These are phyloP conservation scores for Perkinsus olseni DNA, from an alignment of 169 alveolate genomes.

Conservation along the genomic window DNA sequence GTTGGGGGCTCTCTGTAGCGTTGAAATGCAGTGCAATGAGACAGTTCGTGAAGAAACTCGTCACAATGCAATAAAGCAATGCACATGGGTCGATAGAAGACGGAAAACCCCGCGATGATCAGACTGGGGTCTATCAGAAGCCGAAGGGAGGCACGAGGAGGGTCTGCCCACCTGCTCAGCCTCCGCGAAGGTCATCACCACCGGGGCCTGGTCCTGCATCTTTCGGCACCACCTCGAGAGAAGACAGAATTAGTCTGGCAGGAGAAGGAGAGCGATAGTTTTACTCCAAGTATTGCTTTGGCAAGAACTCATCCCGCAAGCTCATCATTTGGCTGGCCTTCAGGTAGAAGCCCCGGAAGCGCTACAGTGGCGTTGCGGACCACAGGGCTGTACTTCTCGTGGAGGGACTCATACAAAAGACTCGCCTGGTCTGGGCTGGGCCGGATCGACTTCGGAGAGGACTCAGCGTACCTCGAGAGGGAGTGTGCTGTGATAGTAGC, in stretches of 20 bases:
- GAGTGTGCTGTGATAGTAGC: background rate
- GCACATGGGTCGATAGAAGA: too few species aligned
- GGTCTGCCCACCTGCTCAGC: background rate
- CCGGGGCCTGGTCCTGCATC: background rate
- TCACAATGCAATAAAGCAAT: too few species aligned
- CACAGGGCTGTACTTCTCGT: background rate
- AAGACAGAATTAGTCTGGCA: background rate
- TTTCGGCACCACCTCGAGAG: background rate
- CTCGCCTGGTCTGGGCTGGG: background rate
- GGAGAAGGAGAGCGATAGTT: background rate
- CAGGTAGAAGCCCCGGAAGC: conserved; percentile 9
- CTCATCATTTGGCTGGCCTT: conserved; percentile 4
- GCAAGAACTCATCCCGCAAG: conserved; percentile 2
- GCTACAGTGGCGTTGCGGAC: background rate
- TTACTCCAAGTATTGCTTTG: background rate
- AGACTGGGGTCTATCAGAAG: too few species aligned
- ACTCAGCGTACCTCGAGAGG: background rate
- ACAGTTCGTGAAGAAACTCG: too few species aligned
- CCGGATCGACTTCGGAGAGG: background rate
- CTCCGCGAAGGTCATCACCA: background rate
- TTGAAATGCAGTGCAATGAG: too few species aligned
- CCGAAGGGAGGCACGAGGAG: background rate
- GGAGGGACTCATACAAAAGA: background rate
- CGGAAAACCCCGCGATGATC: too few species aligned
- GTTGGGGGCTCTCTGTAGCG: too few species aligned